Base-by-base conservation (phyloP, 331 rosid species). In the Pyracantha coccinea region DNA sequence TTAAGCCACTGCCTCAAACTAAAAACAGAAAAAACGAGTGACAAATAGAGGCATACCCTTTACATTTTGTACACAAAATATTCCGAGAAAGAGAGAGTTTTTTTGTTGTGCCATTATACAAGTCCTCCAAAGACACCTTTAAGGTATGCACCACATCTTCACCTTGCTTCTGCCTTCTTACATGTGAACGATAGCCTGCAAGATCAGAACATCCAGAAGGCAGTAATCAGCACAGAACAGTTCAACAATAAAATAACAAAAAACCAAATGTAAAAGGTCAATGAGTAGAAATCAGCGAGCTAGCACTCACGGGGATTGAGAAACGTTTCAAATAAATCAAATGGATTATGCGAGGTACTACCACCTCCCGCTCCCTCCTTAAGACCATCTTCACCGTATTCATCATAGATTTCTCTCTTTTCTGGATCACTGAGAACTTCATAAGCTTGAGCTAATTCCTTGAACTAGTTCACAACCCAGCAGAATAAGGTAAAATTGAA, bases 321-420 rank as follows among this genome's bases (percentile, higher is more conserved):
- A 81, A 90, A 88, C 45, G 90, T 75, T 74, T 90, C 92, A 78
- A 84, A 88, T 79, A 90, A 78, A 79, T 90, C 93, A 69, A 88
- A 90, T 32, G 91, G 93, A 80, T 65, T 90, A 74, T 88, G 89
- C 4, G 87, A 83, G 7, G 91, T 75, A 47, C 86, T 76, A 50
- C 86, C 84, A 66, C 89, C 78, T 24, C 85, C 91, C 81, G 82
- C 84, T 67, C 96, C 96, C 15, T 90, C 96, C 74, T 88, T 86
- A 70, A 90, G 88, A 77, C 88, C 96, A 27, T 88, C 96, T 88
- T 90, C 96, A 71, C 93, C 96, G 68, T 84, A 90, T 65, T 86
- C 86, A 50, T 90, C 96, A 85, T 90, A 90, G 68, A 86, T 31
- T 78, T 88, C 88, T 78, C 86, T 88, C 81, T 88, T 90, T 69